Percentiles rank a stretch among this genome's conserved stretches.
These are phyloP conservation scores for Aspergillus sp. DNA, from an alignment of 2,329 filamentous ascomycete species.

Conservation along the genomic window DNA sequence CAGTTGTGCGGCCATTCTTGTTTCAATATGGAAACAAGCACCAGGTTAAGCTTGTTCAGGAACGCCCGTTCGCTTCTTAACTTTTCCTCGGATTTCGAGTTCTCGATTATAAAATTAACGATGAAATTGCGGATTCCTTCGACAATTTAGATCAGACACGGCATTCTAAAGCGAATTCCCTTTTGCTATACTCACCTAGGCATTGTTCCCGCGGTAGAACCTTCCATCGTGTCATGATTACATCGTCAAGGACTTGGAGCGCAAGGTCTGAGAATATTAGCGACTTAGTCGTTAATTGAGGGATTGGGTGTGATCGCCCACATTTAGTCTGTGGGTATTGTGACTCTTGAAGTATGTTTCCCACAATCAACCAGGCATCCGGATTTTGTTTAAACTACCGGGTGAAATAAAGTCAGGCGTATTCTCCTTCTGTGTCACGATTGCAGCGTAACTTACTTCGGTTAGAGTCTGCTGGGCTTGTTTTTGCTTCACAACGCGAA, in stretches of 20 bases:
- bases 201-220: constrained; percentile 94
- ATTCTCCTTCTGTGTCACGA: background rate
- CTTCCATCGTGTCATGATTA: constrained; percentile 99
- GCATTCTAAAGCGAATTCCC: background rate
- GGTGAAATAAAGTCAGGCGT: constrained; percentile 17
- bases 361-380: constrained; percentile 95
- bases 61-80: constrained; percentile 82
- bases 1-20: constrained; percentile 99
- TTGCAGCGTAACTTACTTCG: constrained; percentile 62
- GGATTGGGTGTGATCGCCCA: constrained; percentile 47
- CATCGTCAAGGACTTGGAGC: constrained; percentile 94
- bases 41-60: constrained; percentile 96
- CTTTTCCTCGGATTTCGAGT: constrained; percentile 84
- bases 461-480: constrained; percentile 89
- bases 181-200: constrained; percentile 61
- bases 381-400: constrained; percentile 96
- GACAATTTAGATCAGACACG: constrained; percentile 6
- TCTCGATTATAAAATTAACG: constrained; percentile 96
- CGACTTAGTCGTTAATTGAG: constrained; percentile 10
- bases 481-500: constrained; percentile 71
- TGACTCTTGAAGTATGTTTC: constrained; percentile 92
- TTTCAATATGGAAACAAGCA: constrained; percentile 95
- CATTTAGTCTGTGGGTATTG: constrained; percentile 96
- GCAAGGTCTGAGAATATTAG: constrained; percentile 69
- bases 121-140: constrained; percentile 97